A percentile compares a stretch with the other conserved stretches of the same genome.
Evolutionary conservation across 192 early-diverging fungal species (phyloP).

Genomic region (Piromyces finnis): DNA sequence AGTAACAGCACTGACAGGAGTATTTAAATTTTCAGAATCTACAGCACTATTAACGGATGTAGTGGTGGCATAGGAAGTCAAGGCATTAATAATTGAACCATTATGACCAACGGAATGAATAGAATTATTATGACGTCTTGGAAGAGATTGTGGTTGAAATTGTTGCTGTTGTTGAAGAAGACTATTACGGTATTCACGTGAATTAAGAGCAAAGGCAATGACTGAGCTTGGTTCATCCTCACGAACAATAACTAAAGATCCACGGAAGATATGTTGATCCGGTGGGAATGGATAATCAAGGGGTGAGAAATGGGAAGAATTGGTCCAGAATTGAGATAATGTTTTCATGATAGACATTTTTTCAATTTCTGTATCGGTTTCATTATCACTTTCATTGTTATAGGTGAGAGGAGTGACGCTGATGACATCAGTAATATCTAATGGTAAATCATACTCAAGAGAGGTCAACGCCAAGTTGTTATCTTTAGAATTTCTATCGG

Average conservation of each 20-base stretch:
- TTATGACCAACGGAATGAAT: not conserved
- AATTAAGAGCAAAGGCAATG: constrained; percentile 74
- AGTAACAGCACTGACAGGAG: not conserved
- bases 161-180: not conserved
- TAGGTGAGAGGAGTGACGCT: not conserved
- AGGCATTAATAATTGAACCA: not conserved
- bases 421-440: constrained; percentile 7
- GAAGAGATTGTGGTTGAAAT: not conserved
- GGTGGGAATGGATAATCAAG: constrained; percentile 51
- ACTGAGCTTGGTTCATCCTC: constrained; percentile 89
- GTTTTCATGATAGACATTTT: constrained; percentile 56
- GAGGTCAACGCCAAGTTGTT: constrained; percentile 13
- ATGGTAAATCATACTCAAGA: constrained; percentile 11
- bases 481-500: not conserved
- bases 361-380: constrained; percentile 16
- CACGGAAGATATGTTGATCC: constrained; percentile 74
- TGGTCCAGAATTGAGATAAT: constrained; percentile 50
- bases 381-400: constrained; percentile 8
- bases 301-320: constrained; percentile 38
- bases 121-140: not conserved
- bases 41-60: not conserved
- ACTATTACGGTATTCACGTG: constrained; percentile 28
- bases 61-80: not conserved
- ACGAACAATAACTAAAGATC: constrained; percentile 68
- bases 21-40: not conserved